Percentiles rank a stretch among this genome's conserved stretches.
Conservation (phyloP, 192 early-diverging fungal genomes). For the Coemansia sp. region DNA sequence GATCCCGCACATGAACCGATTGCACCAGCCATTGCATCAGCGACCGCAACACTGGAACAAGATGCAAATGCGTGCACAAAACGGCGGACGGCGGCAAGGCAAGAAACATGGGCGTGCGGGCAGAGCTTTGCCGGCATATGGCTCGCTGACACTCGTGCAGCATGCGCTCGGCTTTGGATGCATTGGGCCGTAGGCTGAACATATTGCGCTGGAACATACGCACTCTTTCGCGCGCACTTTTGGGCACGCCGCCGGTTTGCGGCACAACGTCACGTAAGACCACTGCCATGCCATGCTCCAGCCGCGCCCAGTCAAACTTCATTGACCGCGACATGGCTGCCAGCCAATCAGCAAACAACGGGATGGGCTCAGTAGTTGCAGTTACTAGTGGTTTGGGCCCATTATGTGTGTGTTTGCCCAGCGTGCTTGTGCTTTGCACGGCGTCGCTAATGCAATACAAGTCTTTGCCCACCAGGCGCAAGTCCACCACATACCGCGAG, state of each 20-base stretch:
- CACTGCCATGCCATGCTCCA: conserved; percentile 24
- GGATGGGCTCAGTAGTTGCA: conserved; percentile 42
- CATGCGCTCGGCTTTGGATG: conserved; percentile 34
- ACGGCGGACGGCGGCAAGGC: conserved; percentile 40
- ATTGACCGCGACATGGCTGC: conserved; percentile 41
- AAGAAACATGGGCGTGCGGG: conserved; percentile 32
- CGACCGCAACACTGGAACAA: conserved; percentile 42
- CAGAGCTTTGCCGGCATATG: conserved; percentile 25
- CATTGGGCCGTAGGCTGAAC: conserved; percentile 31
- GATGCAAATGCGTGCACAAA: conserved; percentile 31
- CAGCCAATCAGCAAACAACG: conserved; percentile 47
- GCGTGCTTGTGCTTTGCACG: conserved; percentile 17
- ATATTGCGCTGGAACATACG: conserved; percentile 39
- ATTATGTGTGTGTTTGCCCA: conserved; percentile 4
- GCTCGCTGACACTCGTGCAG: conserved; percentile 27
- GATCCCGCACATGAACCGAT: conserved; percentile 44
- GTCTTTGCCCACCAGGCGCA: conserved; percentile 44
- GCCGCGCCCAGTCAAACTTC: conserved; percentile 34
- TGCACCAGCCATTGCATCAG: conserved; percentile 50
- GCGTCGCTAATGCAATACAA: conserved; percentile 41
- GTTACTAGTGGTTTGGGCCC: conserved; percentile 42
- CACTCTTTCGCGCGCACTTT: conserved; percentile 7
- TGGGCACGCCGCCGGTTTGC: not conserved
- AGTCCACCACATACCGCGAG: conserved; percentile 42
- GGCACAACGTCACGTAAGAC: conserved; percentile 6